Evolutionary conservation across 352 stramenopile species (phyloP), one percentile per base, ranked within the genome.

Genomic region (Pythium aquatile): DNA sequence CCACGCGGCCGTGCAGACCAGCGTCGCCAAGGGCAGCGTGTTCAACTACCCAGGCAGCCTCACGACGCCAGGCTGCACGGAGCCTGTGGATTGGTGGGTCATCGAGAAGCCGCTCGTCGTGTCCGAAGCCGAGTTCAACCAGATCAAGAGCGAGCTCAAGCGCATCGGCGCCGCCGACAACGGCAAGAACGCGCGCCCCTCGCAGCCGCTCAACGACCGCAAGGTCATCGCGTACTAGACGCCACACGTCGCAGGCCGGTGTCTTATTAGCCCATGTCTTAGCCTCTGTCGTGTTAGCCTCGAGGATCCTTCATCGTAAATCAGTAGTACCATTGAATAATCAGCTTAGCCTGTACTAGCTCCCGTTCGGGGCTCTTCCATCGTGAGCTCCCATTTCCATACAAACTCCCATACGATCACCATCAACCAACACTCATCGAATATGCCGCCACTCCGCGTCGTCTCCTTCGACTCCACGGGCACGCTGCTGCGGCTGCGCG

Each of bases 31-130:
- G 11, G 39, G 73, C 35, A 65, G 49, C 13, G 48, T 81, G 16
- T 87, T 72, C 66, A 91, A 91, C 72, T 91, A 91, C 75, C 58
- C 76, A 0, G 82, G 82, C n/a, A 89, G 82, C 20, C 70, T 88
- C 16, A 91, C 79, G 20, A 87, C 76, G 1, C 82, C 82, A 0
- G 57, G 44, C 13, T 91, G 82, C 35, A 58, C 66, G 46, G 82
- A 89, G 59, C 78, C 59, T 44, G 82, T 77, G 1, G 72, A 87
- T 60, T 91, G 82, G 82, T 91, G 79, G 78, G 73, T 91, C 24
- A 63, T 89, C 46, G 52, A 82, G 57, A 73, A 66, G 26, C 75
- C 79, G 17, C 62, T 90, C 44, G 74, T 66, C 35, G 76, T 90
- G 48, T 83, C 75, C 0, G 29, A 59, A 0, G 17, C 39, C 5